Evolutionary conservation across 1,284 basidiomycete species (phyloP).

Genomic region (Trichosporon asahii): DNA sequence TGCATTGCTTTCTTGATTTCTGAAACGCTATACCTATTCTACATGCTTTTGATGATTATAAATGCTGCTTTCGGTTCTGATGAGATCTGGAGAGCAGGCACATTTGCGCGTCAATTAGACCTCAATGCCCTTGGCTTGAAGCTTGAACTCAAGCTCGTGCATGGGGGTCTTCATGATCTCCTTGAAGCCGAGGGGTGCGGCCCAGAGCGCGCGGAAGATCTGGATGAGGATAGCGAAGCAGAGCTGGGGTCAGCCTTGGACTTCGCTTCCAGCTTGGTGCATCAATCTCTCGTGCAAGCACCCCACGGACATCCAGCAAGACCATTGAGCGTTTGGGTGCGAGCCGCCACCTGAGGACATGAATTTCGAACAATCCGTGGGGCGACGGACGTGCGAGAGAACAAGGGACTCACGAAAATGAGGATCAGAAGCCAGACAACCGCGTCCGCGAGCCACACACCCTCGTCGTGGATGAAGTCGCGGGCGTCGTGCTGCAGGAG

Average conservation of each 20-base stretch:
- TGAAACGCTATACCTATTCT: too few species aligned
- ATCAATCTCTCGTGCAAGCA: too few species aligned
- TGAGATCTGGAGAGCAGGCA: too few species aligned
- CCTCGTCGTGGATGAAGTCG: neutral
- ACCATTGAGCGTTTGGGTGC: too few species aligned
- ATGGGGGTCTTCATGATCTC: neutral
- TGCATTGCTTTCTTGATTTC: too few species aligned
- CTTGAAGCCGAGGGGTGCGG: neutral
- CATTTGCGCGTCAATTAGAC: neutral
- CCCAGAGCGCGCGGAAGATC: neutral
- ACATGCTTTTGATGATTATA: too few species aligned
- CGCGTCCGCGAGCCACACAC: neutral
- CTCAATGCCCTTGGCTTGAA: neutral
- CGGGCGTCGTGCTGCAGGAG: neutral
- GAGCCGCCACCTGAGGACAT: too few species aligned
- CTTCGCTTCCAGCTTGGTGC: too few species aligned
- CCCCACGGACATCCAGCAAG: too few species aligned
- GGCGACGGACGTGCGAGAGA: neutral
- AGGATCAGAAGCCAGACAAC: neutral
- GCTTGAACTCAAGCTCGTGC: neutral
- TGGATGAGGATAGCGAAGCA: neutral
- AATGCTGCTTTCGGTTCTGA: too few species aligned
- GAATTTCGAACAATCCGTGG: too few species aligned
- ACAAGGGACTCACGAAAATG: neutral
- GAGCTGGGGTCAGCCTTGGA: neutral